A percentile compares a stretch with the other conserved stretches of the same genome.
These are phyloP conservation scores for Cyberlindnera mississippiensis DNA, from an alignment of 805 yeast species.

Conservation along the genomic window DNA sequence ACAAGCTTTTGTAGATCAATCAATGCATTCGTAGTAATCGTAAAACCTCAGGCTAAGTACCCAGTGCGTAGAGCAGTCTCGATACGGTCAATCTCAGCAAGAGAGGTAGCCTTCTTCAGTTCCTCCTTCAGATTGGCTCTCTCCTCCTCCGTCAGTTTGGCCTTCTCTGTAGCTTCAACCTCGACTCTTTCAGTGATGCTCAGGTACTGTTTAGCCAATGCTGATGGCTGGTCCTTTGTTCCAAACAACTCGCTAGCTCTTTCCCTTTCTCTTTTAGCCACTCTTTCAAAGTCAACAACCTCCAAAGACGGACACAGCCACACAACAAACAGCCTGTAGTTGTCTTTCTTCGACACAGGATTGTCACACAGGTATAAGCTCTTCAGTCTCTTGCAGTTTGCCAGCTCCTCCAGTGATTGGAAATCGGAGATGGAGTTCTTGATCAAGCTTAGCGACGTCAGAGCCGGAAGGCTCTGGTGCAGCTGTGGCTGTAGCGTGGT, in stretches of 20 bases:
- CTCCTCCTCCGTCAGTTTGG: constrained; percentile 48
- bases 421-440: constrained; percentile 48
- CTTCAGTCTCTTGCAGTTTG: constrained; percentile 38
- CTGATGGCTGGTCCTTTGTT: constrained; percentile 12
- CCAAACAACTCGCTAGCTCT: constrained; percentile 45
- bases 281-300: constrained; percentile 63
- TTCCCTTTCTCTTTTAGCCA: constrained; percentile 51
- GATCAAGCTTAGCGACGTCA: constrained; percentile 49
- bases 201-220: constrained; percentile 5
- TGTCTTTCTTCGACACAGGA: constrained; percentile 43
- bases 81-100: constrained; percentile 72
- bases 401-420: constrained; percentile 37
- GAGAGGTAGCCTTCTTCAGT: constrained; percentile 57
- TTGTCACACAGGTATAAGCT: constrained; percentile 55
- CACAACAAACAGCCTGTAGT: constrained; percentile 59
- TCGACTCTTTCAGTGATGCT: constrained; percentile 5
- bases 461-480: constrained; percentile 37
- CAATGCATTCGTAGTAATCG: not conserved
- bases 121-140: constrained; percentile 45
- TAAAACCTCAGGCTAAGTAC: constrained; percentile 14
- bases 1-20: no score
- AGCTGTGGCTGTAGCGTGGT: constrained; percentile 35
- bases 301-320: constrained; percentile 60
- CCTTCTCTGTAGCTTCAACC: constrained; percentile 22
- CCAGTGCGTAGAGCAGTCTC: constrained; percentile 51